Base-by-base conservation (phyloP, 768 basidiomycete genomes). In the Leccinellum rugosiceps region DNA sequence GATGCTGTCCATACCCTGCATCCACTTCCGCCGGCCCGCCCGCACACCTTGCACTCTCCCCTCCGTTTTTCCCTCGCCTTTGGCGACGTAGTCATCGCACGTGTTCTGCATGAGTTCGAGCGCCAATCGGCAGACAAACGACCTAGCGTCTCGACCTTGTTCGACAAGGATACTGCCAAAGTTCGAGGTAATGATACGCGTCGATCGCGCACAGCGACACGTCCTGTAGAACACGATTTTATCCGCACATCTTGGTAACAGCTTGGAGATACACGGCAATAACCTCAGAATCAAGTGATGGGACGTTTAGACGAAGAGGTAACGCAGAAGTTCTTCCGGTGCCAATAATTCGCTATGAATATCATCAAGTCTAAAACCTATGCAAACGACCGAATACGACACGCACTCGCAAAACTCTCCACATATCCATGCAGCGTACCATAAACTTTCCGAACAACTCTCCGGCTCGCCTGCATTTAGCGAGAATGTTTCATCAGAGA, bases 351-450 rank as follows among this genome's bases (percentile, higher is more conserved):
- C 88, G 47, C 93, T 94, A 65, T 32, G 47, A 55, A 35, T 14
- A 49, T 21, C 54, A 55, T 15, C 56, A 53, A 60, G 21, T 63
- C 19, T 65, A 31, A 49, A 28, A 21, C 44, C 19, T 3, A 21
- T 10, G 0, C 17, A 8, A 1, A 15, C 6, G 26, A 28, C 26
- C 11, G n/a, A 25, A 31, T 28, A 17, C 6, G 26, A 53, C 30
- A 77, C 88, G 68, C 63, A 94, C 95, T 85, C 80, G 80, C 89
- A 87, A 70, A 93, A 92, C 74, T 99, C 97, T n/a, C 95, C 96
- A 60, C 92, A 93, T 63, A 98, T 91, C 91, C 92, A 99, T 6
- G 94, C 93, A 10, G n/a, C n/a, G n/a, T n/a, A n/a, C n/a, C n/a
- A n/a, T n/a, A n/a, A n/a, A n/a, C 94, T 83, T 66, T 95, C 92